Evolutionary conservation across 2,329 filamentous ascomycete species (phyloP).

Genomic region (Aspergillus brunneoviolaceus): DNA sequence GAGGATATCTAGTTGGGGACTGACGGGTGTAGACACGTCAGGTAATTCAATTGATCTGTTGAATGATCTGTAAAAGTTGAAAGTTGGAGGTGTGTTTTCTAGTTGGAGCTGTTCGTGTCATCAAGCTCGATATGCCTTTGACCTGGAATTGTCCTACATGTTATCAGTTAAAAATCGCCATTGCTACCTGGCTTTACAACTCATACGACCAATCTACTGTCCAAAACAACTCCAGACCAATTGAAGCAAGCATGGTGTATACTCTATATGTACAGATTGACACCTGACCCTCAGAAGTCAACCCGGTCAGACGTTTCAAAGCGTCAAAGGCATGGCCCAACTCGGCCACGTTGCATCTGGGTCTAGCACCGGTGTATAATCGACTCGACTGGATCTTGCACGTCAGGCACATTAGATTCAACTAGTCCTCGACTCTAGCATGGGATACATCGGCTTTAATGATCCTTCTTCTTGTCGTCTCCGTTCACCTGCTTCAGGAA

Average conservation of each 20-base stretch:
- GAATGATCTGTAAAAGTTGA: too few relatives aligned
- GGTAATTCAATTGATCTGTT: too few relatives aligned
- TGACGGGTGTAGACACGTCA: too few relatives aligned
- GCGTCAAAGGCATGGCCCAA: neutral
- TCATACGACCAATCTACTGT: neutral
- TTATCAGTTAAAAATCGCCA: too few relatives aligned
- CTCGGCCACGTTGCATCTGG: neutral
- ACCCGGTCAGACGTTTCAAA: neutral
- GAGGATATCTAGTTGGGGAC: too few relatives aligned
- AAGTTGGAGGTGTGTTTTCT: too few relatives aligned
- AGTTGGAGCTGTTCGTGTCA: too few relatives aligned
- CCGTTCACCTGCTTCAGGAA: conserved; percentile 52
- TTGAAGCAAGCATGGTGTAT: conserved; percentile 20
- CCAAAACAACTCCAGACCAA: neutral
- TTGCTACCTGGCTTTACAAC: too few relatives aligned
- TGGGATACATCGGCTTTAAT: conserved; percentile 26
- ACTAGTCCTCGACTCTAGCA: conserved; percentile 13
- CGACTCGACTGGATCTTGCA: neutral
- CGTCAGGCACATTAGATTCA: conserved; percentile 2
- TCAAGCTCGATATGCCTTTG: too few relatives aligned
- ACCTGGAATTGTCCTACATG: too few relatives aligned
- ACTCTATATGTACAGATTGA: conserved; percentile 32
- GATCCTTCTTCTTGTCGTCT: conserved; percentile 48
- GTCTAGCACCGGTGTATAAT: neutral
- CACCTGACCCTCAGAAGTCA: conserved; percentile 9